These are phyloP conservation scores for Paramecium caudatum DNA, from an alignment of 73 alveolate genomes.

Conservation along the genomic window DNA sequence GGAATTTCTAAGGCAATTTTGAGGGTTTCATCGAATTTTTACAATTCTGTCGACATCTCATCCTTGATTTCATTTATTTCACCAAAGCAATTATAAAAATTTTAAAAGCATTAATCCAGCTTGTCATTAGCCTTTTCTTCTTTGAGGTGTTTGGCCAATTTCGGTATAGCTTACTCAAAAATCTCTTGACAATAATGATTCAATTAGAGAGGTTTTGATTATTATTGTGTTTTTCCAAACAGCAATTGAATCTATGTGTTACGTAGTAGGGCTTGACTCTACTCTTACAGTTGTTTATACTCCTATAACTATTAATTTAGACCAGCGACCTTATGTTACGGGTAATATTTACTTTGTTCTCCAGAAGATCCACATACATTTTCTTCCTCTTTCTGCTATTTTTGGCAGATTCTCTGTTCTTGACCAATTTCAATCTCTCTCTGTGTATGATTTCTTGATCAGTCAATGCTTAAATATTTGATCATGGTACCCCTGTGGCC, in stretches of 20 bases:
- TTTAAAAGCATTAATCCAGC: background rate
- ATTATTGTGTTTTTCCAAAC: constrained; percentile 6
- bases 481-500: constrained; percentile 24
- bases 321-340: background rate
- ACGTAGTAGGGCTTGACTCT: background rate
- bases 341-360: constrained; percentile 62
- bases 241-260: background rate
- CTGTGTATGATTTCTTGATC: constrained; percentile 46
- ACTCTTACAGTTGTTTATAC: background rate
- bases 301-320: constrained; percentile 59
- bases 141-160: background rate
- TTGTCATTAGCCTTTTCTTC: background rate
- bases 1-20: background rate
- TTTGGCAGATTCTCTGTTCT: constrained; percentile 87
- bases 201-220: background rate
- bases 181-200: constrained; percentile 31
- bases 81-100: constrained; percentile 6
- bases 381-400: constrained; percentile 87
- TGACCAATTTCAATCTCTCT: constrained; percentile 79
- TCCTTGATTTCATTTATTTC: background rate
- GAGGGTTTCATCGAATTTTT: background rate
- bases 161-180: constrained; percentile 15
- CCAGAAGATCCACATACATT: constrained; percentile 81
- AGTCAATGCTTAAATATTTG: constrained; percentile 34
- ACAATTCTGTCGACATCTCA: background rate